Evolutionary conservation across 345 rosid species (phyloP), one percentile per base, ranked within the genome.

Genomic region (Corchorus olitorius): DNA sequence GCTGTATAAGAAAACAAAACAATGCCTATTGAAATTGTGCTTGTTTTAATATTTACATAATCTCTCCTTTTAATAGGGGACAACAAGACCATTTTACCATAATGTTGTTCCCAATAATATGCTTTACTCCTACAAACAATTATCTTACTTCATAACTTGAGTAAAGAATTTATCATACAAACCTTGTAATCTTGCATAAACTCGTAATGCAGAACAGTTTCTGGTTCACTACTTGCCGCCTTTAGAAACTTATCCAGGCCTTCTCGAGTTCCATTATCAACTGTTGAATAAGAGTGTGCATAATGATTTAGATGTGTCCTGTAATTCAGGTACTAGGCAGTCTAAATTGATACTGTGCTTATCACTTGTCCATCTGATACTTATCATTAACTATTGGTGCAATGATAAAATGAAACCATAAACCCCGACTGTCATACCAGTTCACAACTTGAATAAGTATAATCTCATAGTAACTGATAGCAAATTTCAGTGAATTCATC

Each of bases 131-230:
- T 20, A 68, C 72, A 67, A 11, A 1, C 9, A 14, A 60, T 12
- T 27, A 60, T 60, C 41, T 67, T 33, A 69, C 43, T 4, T 16
- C 45, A 52, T 52, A 70, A 52, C 45, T 52, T 52, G 46, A 52
- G 11, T 37, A 17, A 20, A 73, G 54, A 19, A 70, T 67, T 17
- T 65, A 55, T 56, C 13, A 55, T 74, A 79, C 63, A 73, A 78
- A 93, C 98, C 99, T 95, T 95, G 87, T 93, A 95, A 83, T 95
- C 98, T 87, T 94, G 98, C 98, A 94, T 94, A 83, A 93, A 94
- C 88, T 94, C 98, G 27, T 94, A 94, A 78, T 93, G 97, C 62
- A 93, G 92, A 84, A 95, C 99, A 15, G 97, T 95, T 83, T 93
- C 96, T 43, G 98, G 98, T 72, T 91, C 96, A 79, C 82, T 84